Conservation (phyloP, 2,329 filamentous ascomycete genomes). For the Aspergillus unguis region DNA sequence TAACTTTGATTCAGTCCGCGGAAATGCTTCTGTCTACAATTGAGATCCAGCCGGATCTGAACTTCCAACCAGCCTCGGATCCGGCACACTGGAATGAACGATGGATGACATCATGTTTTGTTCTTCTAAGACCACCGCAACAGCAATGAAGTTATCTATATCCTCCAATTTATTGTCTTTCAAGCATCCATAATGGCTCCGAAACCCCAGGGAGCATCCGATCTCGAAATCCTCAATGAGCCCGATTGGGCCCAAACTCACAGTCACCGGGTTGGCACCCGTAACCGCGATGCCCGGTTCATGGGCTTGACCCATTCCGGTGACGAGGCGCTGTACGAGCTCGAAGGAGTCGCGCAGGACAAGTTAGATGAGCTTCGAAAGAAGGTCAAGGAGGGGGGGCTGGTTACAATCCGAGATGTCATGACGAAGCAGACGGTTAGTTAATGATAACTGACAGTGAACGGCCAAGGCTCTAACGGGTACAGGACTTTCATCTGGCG, state of each 20-base stretch:
- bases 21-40: not conserved
- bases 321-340: constrained; percentile 4
- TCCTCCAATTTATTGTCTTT: not conserved
- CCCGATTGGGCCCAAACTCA: constrained; percentile 4
- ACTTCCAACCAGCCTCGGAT: not conserved
- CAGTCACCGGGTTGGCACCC: not conserved
- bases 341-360: constrained; percentile 24
- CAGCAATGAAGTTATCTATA: not conserved
- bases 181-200: not conserved
- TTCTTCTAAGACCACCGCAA: not conserved
- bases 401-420: constrained; percentile 27
- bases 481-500: constrained; percentile 44
- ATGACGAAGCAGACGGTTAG: constrained; percentile 18
- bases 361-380: constrained; percentile 24
- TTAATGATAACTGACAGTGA: not conserved
- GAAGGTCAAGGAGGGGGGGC: constrained; percentile 22
- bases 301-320: constrained; percentile 1
- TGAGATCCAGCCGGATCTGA: not conserved
- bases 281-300: not conserved
- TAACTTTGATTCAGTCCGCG: not conserved
- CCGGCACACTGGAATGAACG: not conserved
- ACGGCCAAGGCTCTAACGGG: not conserved
- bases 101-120: not conserved
- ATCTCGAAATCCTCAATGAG: not conserved
- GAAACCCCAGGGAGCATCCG: not conserved